Evolutionary conservation across 148 eudicot genomes (phyloP), one percentile per base, ranked within the genome.

Genomic region (Agrostemma githago): DNA sequence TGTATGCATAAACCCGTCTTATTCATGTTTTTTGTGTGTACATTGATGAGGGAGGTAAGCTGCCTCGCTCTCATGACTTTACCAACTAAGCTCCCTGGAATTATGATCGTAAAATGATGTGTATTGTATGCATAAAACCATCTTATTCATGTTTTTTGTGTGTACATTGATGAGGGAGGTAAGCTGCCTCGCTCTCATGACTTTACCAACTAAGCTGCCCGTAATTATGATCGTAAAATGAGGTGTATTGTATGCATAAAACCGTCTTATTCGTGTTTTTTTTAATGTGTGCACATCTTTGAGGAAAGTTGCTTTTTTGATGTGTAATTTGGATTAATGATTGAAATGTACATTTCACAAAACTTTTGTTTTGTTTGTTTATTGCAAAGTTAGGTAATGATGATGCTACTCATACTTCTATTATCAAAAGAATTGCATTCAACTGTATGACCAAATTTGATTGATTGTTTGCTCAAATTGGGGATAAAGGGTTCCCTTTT

Each of bases 321-420:
- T 5, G 16, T 17, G 8, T n/a, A 43, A 17, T 43, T 67, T 41
- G 41, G 5, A 21, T 12, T 11, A 66, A 58, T 75, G 72, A 75
- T 75, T 67, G 17, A 54, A 40, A 37, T 66, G 57, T 56, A 48
- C 11, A 26, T 26, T 56, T 34, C 46, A 19, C 6, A 37, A 43
- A 42, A 74, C 77, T 74, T 65, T 62, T 34, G 8, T 16, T 48
- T 62, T 26, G 54, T 75, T 66, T 75, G 54, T 65, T 73, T 53
- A 74, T 54, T 59, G 76, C 61, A 48, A 74, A 16, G 70, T 51
- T 20, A 58, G 64, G 53, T 3, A 73, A 62, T 73, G 70, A 66
- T 74, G 53, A 74, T 74, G 46, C 62, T 53, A 19, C n/a, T 59
- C 17, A 74, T 51, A 6, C 19, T 20, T 61, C 39, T 40, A 15